Evolutionary conservation across 345 rosid genomes (phyloP).

Genomic region (Citrus unshiu): DNA sequence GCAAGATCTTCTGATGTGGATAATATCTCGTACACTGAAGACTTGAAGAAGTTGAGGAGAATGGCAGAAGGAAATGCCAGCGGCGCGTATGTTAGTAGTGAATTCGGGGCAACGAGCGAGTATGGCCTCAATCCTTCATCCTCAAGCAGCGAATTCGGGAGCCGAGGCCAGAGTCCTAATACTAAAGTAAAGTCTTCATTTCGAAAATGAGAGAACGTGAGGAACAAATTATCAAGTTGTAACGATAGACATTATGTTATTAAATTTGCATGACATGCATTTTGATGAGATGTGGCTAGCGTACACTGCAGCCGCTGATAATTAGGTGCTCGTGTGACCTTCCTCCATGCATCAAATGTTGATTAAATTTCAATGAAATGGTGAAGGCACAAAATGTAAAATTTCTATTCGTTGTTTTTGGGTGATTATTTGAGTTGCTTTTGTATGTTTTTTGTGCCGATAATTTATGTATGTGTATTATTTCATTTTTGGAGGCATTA

Average conservation of each 20-base stretch:
- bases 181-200: neutral
- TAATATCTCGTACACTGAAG: conserved; percentile 36
- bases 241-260: neutral
- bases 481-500: neutral
- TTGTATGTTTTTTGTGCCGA: neutral
- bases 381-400: neutral
- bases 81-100: conserved; percentile 47
- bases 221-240: neutral
- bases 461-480: neutral
- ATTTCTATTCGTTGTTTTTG: neutral
- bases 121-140: conserved; percentile 69
- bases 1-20: conserved; percentile 26
- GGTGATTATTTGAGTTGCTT: neutral
- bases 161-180: conserved; percentile 7
- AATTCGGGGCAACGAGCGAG: conserved; percentile 65
- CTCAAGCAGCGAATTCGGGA: conserved; percentile 54
- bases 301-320: neutral
- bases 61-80: conserved; percentile 25
- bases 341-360: neutral
- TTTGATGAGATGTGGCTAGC: neutral
- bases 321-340: neutral
- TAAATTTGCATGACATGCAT: neutral
- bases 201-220: neutral
- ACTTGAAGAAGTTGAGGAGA: conserved; percentile 52
- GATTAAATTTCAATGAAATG: neutral